Conservation (phyloP, 208 protist genomes). For the Leishmania tarentolae region DNA sequence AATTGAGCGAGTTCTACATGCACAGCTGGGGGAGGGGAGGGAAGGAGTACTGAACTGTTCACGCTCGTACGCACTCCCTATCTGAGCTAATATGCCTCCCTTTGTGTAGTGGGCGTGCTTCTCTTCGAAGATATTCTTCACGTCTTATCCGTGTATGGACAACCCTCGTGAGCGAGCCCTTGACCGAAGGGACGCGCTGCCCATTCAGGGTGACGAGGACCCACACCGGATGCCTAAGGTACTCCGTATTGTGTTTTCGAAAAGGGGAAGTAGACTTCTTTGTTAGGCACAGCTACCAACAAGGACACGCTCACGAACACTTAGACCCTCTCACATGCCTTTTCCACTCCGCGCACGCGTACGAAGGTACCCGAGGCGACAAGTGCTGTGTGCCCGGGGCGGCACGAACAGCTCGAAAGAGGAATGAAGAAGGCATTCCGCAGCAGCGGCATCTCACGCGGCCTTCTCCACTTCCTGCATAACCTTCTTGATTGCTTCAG, state of each 20-base stretch:
- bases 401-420: neutral
- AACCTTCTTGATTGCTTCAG: slow-evolving; percentile 47
- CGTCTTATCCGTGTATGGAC: neutral
- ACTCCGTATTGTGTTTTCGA: neutral
- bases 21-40: neutral
- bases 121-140: no score
- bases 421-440: neutral
- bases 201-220: neutral
- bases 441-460: neutral
- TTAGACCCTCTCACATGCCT: neutral
- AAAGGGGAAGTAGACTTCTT: neutral
- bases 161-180: neutral
- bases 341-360: neutral
- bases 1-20: neutral
- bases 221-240: neutral
- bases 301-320: neutral
- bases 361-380: neutral
- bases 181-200: neutral
- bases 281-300: neutral
- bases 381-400: neutral
- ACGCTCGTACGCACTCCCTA: neutral
- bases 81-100: neutral
- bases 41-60: neutral
- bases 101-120: neutral
- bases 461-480: slow-evolving; percentile 14